Evolutionary conservation across 441 rosid genomes (phyloP).

Genomic region (Gossypium gossypioides): DNA sequence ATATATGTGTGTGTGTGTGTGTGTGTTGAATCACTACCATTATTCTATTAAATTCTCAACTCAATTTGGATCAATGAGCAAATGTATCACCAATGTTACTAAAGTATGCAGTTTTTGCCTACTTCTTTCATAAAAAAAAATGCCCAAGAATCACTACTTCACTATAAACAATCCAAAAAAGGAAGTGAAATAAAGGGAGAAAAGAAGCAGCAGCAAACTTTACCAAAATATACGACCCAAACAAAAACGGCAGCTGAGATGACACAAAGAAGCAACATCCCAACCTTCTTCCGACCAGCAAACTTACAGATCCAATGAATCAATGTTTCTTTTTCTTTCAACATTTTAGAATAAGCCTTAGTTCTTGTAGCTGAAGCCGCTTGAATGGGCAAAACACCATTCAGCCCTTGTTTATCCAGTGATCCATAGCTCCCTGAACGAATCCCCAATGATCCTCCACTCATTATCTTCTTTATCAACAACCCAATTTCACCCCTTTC

Average conservation of each 20-base stretch:
- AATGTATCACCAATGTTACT: background rate
- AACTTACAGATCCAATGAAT: conserved; percentile 78
- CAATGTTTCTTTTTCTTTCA: conserved; percentile 63
- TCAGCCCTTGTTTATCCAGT: conserved; percentile 61
- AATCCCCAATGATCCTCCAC: conserved; percentile 71
- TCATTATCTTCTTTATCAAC: conserved; percentile 40
- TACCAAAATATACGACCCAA: conserved; percentile 68
- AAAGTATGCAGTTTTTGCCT: background rate
- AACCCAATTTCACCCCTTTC: conserved; percentile 31
- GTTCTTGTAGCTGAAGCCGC: conserved; percentile 32
- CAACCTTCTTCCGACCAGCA: conserved; percentile 80
- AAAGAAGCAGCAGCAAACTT: conserved; percentile 39
- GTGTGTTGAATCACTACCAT: background rate
- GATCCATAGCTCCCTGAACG: conserved; percentile 90
- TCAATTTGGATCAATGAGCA: background rate
- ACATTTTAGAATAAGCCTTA: conserved; percentile 63
- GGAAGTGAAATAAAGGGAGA: background rate
- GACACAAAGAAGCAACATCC: conserved; percentile 74
- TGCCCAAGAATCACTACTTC: background rate
- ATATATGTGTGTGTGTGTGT: background rate
- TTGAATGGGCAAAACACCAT: conserved; percentile 51
- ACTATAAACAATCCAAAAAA: background rate
- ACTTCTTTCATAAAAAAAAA: background rate
- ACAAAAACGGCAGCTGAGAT: conserved; percentile 69
- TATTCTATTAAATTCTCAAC: background rate